Evolutionary conservation across 805 yeast genomes (phyloP), one percentile per base, ranked within the genome.

Genomic region (Pichia eremophila): DNA sequence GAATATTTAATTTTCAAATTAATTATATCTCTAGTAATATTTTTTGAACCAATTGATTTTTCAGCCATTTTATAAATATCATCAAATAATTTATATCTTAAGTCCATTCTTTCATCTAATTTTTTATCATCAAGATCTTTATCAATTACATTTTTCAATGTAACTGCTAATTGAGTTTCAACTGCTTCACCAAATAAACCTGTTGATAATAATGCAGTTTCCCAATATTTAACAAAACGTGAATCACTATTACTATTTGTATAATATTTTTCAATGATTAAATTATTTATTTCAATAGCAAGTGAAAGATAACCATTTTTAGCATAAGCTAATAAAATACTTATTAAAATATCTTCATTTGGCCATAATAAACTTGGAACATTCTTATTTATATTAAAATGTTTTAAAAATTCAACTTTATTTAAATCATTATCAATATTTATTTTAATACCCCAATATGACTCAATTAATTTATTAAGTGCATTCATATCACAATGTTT

Each of bases 241-340:
- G 7, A 4, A 14, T 2, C n/a, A 15, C 19, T 36, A 18, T 5
- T 41, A 10, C 5, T 25, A 34, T 15, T 34, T 34, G 8, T 12
- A 29, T 29, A 14, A 51, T 63, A 64, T 15, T 52, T 50, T 28
- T 47, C 46, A 6, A 63, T 50, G 19, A 66, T 48, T 11, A 49
- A 42, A 39, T 57, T 54, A 45, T 63, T 54, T 14, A 59, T 44
- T 25, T 52, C 28, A 5, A 67, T 41, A n/a, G 66, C 68, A 38
- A 58, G 53, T 15, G 54, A 31, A 10, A 64, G 47, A 17, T 62
- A 56, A 31, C 57, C 55, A 45, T 65, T 64, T 48, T 57, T 58
- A 8, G 61, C 47, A 48, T 61, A 66, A 0, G 68, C 56, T 14
- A 58, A 50, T 1, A 67, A 38, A 4, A 68, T 56, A 9, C 64